A percentile compares a stretch with the other conserved stretches of the same genome.
Conservation (phyloP, 768 basidiomycete species). For the Suillus occidentalis region DNA sequence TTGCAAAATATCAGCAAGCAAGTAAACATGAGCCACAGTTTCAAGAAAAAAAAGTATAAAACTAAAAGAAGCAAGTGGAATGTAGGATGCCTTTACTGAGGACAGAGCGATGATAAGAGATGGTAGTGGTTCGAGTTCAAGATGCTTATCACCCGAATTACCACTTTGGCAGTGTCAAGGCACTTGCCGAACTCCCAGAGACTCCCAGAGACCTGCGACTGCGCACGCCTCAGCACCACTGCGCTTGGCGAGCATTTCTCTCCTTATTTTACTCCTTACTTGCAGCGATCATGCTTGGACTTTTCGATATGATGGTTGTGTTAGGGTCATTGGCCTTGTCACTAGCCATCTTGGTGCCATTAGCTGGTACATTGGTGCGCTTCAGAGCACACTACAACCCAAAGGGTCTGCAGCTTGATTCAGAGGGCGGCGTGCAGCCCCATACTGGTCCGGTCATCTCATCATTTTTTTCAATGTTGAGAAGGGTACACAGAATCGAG, state of each 20-base stretch:
- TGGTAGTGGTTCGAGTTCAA: constrained; percentile 35
- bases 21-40: not conserved
- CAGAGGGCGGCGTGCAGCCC: constrained; percentile 72
- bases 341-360: constrained; percentile 57
- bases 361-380: constrained; percentile 70
- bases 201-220: constrained; percentile 8
- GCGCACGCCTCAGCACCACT: constrained; percentile 2
- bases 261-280: not conserved
- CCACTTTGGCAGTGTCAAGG: constrained; percentile 20
- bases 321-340: constrained; percentile 49
- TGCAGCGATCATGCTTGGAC: constrained; percentile 31
- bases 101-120: constrained; percentile 4
- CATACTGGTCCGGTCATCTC: constrained; percentile 78
- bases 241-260: not conserved
- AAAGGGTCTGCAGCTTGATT: constrained; percentile 77
- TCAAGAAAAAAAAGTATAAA: not conserved
- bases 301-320: constrained; percentile 42
- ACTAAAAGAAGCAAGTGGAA: not conserved
- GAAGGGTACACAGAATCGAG: constrained; percentile 71
- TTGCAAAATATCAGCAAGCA: not conserved
- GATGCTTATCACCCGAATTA: constrained; percentile 22
- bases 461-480: constrained; percentile 73
- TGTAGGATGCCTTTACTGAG: not conserved
- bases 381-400: constrained; percentile 87
- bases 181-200: constrained; percentile 32